Percentiles rank a stretch among this genome's conserved stretches.
phyloP scores from a whole-genome alignment of 768 basidiomycete genomes.

The Xerocomellus intermedius region DNA sequence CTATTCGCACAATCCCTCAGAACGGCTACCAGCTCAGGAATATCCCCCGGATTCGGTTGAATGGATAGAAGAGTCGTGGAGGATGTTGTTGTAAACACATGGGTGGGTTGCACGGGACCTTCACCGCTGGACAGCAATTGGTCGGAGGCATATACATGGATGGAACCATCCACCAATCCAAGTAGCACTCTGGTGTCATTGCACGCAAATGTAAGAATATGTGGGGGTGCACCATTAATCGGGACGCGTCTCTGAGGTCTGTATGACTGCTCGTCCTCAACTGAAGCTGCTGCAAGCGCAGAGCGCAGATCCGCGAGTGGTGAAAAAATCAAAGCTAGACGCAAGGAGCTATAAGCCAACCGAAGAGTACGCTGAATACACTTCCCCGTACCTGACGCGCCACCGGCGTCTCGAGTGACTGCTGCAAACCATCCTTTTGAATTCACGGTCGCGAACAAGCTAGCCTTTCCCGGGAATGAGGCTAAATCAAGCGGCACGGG shows the following conservation, averaged over 20 bases:
- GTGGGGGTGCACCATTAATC: constrained; percentile 46
- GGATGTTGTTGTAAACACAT: constrained; percentile 45
- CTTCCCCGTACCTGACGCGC: constrained; percentile 38
- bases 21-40: constrained; percentile 59
- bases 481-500: constrained; percentile 45
- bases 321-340: constrained; percentile 58
- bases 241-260: constrained; percentile 51
- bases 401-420: constrained; percentile 37
- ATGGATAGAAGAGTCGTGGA: constrained; percentile 51
- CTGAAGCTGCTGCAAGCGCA: constrained; percentile 44
- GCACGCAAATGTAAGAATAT: constrained; percentile 53
- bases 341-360: background rate
- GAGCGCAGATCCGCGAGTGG: constrained; percentile 59
- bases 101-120: constrained; percentile 44
- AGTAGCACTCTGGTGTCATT: constrained; percentile 62
- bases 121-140: constrained; percentile 47
- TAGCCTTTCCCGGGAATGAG: constrained; percentile 42
- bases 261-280: constrained; percentile 41
- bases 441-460: constrained; percentile 59
- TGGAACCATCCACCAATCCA: constrained; percentile 55
- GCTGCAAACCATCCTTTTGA: constrained; percentile 71
- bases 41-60: constrained; percentile 59
- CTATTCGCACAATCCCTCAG: constrained; percentile 40
- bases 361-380: background rate
- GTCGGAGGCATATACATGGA: constrained; percentile 59